A percentile compares a stretch with the other conserved stretches of the same genome.
Evolutionary conservation across 805 yeast genomes (phyloP).

Genomic region (Saturnispora bothae): DNA sequence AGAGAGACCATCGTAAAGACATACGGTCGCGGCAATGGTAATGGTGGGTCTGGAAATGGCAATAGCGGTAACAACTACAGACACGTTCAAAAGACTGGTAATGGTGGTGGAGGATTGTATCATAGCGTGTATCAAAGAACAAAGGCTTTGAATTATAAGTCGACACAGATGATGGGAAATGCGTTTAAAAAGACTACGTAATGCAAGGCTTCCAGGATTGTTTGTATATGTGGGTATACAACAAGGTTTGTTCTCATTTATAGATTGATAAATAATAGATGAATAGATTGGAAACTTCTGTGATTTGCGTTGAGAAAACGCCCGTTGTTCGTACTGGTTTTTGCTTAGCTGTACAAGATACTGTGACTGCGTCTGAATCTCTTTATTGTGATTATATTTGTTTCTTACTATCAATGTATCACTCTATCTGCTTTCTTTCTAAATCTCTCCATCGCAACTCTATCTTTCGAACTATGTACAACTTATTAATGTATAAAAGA

Average conservation of each 20-base stretch:
- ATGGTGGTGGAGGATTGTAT: constrained; percentile 37
- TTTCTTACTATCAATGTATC: too few relatives aligned
- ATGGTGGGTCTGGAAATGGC: background rate
- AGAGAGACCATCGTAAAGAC: background rate
- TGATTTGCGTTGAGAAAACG: too few relatives aligned
- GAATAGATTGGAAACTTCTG: too few relatives aligned
- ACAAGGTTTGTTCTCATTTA: background rate
- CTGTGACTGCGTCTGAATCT: too few relatives aligned
- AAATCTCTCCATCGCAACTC: too few relatives aligned
- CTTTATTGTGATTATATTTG: too few relatives aligned
- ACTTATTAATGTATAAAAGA: too few relatives aligned
- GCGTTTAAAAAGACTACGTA: constrained; percentile 21
- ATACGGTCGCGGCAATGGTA: background rate
- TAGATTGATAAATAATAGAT: background rate
- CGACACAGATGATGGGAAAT: constrained; percentile 44
- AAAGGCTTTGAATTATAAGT: constrained; percentile 51
- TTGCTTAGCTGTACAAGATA: too few relatives aligned
- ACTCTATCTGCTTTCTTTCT: too few relatives aligned
- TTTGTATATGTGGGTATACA: background rate
- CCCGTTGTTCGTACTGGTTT: too few relatives aligned
- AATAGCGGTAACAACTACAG: background rate
- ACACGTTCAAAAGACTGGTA: constrained; percentile 38
- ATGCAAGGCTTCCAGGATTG: too few relatives aligned
- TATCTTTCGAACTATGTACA: too few relatives aligned
- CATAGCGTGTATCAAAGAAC: constrained; percentile 62